These are phyloP conservation scores for Phytophthora vignae DNA, from an alignment of 352 stramenopile genomes.

Conservation along the genomic window DNA sequence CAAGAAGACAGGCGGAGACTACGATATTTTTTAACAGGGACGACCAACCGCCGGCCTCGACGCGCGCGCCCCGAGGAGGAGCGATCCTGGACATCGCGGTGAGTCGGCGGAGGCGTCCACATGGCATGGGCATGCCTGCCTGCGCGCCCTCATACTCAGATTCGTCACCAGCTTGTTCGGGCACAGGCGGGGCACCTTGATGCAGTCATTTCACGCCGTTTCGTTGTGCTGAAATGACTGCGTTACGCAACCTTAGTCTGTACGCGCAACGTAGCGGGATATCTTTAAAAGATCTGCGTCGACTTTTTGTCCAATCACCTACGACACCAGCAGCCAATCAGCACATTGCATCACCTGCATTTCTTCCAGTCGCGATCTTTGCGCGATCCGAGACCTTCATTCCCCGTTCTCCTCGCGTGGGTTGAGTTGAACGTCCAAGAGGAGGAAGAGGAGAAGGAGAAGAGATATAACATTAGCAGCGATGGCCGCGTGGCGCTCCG, in stretches of 20 bases:
- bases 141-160: conserved; percentile 15
- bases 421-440: conserved; percentile 11
- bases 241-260: neutral
- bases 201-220: neutral
- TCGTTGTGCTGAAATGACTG: neutral
- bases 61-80: neutral
- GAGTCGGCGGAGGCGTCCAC: neutral
- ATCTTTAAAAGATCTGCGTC: conserved; percentile 1
- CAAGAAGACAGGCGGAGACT: conserved; percentile 12
- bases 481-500: conserved; percentile 67
- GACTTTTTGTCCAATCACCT: neutral
- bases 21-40: conserved; percentile 13
- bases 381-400: conserved; percentile 7
- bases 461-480: conserved; percentile 8
- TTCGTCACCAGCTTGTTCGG: conserved; percentile 6
- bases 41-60: neutral
- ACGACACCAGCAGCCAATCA: neutral
- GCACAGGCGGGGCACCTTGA: neutral
- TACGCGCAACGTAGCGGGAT: neutral
- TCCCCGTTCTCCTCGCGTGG: conserved; percentile 29
- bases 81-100: conserved; percentile 1
- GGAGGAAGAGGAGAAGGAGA: neutral
- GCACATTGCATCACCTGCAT: neutral
- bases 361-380: conserved; percentile 26
- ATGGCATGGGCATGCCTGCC: neutral